A percentile compares a stretch with the other conserved stretches of the same genome.
These are phyloP conservation scores for Malus orientalis DNA, from an alignment of 306 rosid genomes.

Conservation along the genomic window DNA sequence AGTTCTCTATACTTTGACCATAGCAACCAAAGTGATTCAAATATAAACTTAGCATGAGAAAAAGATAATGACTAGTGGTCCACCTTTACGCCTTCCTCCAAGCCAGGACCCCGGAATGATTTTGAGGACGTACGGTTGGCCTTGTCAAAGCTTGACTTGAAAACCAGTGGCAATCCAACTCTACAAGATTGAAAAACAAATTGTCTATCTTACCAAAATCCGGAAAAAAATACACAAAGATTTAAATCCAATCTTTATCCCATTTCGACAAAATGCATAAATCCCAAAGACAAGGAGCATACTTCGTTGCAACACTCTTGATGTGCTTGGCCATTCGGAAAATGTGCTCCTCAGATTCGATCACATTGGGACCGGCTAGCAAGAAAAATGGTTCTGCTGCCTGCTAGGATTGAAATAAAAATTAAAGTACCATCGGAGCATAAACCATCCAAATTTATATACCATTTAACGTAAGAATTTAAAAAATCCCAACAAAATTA, in stretches of 20 bases:
- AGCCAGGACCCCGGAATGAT: slow-evolving; percentile 94
- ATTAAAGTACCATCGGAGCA: background rate
- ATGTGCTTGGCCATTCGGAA: slow-evolving; percentile 72
- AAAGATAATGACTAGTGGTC: background rate
- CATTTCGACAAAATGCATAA: background rate
- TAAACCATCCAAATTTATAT: slow-evolving; percentile 5
- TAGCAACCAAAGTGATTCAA: background rate
- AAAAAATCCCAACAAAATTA: background rate
- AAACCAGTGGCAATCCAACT: slow-evolving; percentile 79
- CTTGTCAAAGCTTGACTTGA: slow-evolving; percentile 95
- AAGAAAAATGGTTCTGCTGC: slow-evolving; percentile 79
- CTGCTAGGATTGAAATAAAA: slow-evolving; percentile 29
- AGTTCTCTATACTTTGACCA: background rate
- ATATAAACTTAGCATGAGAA: background rate
- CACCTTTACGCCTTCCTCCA: slow-evolving; percentile 86
- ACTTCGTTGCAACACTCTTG: slow-evolving; percentile 64
- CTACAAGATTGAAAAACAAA: slow-evolving; percentile 38
- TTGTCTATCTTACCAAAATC: background rate
- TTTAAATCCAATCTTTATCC: background rate
- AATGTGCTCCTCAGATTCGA: slow-evolving; percentile 86
- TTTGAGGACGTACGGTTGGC: slow-evolving; percentile 95
- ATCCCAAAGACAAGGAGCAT: slow-evolving; percentile 14
- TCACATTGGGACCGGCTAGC: slow-evolving; percentile 93
- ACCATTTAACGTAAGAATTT: background rate
- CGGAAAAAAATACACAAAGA: slow-evolving; percentile 5